Base-by-base conservation (phyloP, 805 yeast species). In the Hemisphaericaspora nanyangensis region DNA sequence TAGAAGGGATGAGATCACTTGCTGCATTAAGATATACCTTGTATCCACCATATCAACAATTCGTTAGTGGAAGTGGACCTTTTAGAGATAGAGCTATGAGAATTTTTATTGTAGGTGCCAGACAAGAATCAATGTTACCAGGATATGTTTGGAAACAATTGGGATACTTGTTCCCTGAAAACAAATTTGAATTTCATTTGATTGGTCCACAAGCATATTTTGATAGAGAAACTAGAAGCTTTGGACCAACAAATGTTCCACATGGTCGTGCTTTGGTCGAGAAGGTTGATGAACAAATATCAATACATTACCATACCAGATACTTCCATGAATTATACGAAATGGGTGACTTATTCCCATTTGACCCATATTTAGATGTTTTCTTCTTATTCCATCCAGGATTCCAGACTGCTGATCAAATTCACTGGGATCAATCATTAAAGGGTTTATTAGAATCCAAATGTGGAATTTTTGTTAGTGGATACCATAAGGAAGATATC, bases 311-410 rank as follows among this genome's bases (percentile, higher is more conserved):
- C 65, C 95, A 90, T 63, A 88, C 98, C 1, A 85, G 86, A 52
- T 90, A 83, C 62, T 93, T 93, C 79, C 88, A 89, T 56, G 91
- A 85, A 29, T 72, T 85, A 45, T 95, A 93, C 63, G 89, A 89
- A 53, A 82, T 87, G 35, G 93, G 90, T 53, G 97, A 91, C 64
- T 86, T 93, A 60, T 87, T 88, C 80, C 99, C 99, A 5, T 93
- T 90, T 61, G 99, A 93, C 61, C 99, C 99, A 32, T 93, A 91
- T 62, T 75, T 87, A 58, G 99, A 93, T 59, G 79, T 80, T 19
- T 93, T 93, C 64, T 89, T 88, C 76, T 72, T 86, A 38, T 93
- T 91, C 84, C 98, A 91, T 60, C 98, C 99, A 3, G 96, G 96
- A 29, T 77, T 89, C 55, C 82, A 87, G 15, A 84, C 93, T 6